Percentiles rank a stretch among this genome's conserved stretches.
phyloP scores from a whole-genome alignment of 164 flowering plant genomes.

The Annona cherimola region DNA sequence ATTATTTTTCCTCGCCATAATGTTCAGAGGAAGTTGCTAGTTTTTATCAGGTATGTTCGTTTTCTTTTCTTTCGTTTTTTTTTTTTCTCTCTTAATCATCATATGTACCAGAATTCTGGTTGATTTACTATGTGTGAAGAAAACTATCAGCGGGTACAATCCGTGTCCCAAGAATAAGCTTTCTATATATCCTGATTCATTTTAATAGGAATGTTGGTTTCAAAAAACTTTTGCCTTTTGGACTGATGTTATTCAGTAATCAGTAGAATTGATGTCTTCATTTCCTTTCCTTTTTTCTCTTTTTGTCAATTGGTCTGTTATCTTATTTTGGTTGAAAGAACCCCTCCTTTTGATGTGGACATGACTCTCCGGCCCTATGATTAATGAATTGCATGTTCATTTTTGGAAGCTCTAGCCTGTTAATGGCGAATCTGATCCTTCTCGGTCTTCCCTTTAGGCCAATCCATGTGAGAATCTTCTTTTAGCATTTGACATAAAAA shows the following conservation, averaged over 20 bases:
- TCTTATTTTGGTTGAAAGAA: neutral
- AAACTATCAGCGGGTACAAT: slow-evolving; percentile 33
- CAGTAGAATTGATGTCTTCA: neutral
- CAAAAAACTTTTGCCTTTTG: neutral
- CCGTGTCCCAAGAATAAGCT: slow-evolving; percentile 33
- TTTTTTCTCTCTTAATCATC: slow-evolving; percentile 15
- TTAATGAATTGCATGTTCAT: neutral
- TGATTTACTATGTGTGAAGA: slow-evolving; percentile 37
- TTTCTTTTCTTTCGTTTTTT: slow-evolving; percentile 18
- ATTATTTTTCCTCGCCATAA: slow-evolving; percentile 9
- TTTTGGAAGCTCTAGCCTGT: no score
- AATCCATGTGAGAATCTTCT: no score
- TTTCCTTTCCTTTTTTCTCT: neutral
- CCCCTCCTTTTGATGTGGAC: neutral
- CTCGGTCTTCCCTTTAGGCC: no score
- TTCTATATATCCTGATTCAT: slow-evolving; percentile 22
- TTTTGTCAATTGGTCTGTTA: neutral
- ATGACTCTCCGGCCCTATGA: neutral
- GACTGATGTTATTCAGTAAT: neutral
- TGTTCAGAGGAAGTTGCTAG: slow-evolving; percentile 24
- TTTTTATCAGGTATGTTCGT: slow-evolving; percentile 23
- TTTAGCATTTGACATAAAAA: no score
- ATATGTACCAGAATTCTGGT: slow-evolving; percentile 37
- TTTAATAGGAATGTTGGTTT: slow-evolving; percentile 11
- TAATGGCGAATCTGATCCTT: no score